Conservation (phyloP, 2,329 filamentous ascomycete genomes). For the Sphaerulina vaccinii region DNA sequence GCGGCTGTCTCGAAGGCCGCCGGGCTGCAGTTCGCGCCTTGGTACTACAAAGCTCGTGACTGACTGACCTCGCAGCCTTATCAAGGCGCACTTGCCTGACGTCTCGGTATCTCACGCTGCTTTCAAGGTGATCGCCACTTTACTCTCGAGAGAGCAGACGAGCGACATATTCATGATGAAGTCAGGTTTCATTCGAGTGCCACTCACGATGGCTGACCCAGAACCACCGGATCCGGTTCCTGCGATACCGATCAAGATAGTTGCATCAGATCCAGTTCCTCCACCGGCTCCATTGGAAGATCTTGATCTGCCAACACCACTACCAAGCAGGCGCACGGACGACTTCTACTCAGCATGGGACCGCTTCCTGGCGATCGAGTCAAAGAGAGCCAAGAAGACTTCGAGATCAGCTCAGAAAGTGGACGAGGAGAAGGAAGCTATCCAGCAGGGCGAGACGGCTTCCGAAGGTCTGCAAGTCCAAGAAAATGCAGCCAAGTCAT, state of each 20-base stretch:
- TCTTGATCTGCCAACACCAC: slow-evolving; percentile 4
- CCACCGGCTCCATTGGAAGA: slow-evolving; percentile 12
- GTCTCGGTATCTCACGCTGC: background rate
- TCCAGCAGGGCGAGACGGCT: slow-evolving; percentile 20
- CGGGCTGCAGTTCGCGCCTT: background rate
- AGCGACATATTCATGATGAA: too few species aligned
- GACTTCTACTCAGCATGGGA: slow-evolving; percentile 36
- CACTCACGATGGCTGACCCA: slow-evolving; percentile 18
- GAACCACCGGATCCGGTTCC: slow-evolving; percentile 28
- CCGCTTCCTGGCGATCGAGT: slow-evolving; percentile 33
- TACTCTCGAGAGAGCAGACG: too few species aligned
- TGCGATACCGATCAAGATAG: slow-evolving; percentile 29
- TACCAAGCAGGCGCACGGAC: slow-evolving; percentile 22
- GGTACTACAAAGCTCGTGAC: background rate
- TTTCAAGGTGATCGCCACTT: too few species aligned
- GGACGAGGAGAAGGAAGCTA: slow-evolving; percentile 23
- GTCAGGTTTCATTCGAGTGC: slow-evolving; percentile 19
- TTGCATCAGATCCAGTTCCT: slow-evolving; percentile 21
- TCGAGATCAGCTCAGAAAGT: slow-evolving; percentile 24
- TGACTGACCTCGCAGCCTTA: background rate
- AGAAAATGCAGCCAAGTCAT: slow-evolving; percentile 51
- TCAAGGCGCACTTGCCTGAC: background rate
- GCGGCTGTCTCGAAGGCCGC: background rate
- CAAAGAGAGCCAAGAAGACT: slow-evolving; percentile 30
- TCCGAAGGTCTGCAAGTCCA: slow-evolving; percentile 27